A percentile compares a stretch with the other conserved stretches of the same genome.
These are phyloP conservation scores for Xylaria sp. DNA, from an alignment of 2,329 filamentous ascomycete species.

Conservation along the genomic window DNA sequence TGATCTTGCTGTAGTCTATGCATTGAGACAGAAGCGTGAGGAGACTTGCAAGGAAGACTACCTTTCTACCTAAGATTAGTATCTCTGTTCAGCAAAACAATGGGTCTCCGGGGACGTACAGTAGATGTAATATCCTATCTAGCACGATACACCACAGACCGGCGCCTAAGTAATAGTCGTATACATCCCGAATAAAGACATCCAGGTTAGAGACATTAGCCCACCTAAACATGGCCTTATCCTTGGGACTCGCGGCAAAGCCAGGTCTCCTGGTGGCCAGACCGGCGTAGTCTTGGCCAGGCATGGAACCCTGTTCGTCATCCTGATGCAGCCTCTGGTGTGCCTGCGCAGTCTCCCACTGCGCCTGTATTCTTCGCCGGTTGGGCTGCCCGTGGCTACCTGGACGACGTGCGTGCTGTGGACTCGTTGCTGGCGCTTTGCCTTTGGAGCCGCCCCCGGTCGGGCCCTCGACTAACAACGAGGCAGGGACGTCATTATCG, in stretches of 20 bases:
- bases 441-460: slow-evolving; percentile 40
- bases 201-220: slow-evolving; percentile 91
- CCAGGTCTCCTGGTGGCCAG: slow-evolving; percentile 41
- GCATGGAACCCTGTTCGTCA: slow-evolving; percentile 42
- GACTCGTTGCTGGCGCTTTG: slow-evolving; percentile 40
- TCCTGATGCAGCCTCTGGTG: slow-evolving; percentile 63
- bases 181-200: slow-evolving; percentile 84
- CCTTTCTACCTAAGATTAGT: slow-evolving; percentile 65
- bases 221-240: slow-evolving; percentile 91
- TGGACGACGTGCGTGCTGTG: slow-evolving; percentile 42
- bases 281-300: slow-evolving; percentile 31
- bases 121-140: slow-evolving; percentile 74
- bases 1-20: slow-evolving; percentile 81
- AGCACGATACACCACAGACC: slow-evolving; percentile 88
- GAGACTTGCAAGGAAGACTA: slow-evolving; percentile 83
- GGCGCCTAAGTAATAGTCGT: slow-evolving; percentile 84
- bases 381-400: slow-evolving; percentile 56
- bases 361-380: slow-evolving; percentile 57
- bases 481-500: slow-evolving; percentile 72
- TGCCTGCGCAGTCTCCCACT: slow-evolving; percentile 65
- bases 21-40: slow-evolving; percentile 87
- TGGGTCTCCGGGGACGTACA: slow-evolving; percentile 61
- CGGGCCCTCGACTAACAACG: slow-evolving; percentile 67
- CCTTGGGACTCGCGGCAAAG: slow-evolving; percentile 58
- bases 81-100: slow-evolving; percentile 22